phyloP scores from a whole-genome alignment of 2,329 filamentous ascomycete genomes.

The Penicillium glabrum region DNA sequence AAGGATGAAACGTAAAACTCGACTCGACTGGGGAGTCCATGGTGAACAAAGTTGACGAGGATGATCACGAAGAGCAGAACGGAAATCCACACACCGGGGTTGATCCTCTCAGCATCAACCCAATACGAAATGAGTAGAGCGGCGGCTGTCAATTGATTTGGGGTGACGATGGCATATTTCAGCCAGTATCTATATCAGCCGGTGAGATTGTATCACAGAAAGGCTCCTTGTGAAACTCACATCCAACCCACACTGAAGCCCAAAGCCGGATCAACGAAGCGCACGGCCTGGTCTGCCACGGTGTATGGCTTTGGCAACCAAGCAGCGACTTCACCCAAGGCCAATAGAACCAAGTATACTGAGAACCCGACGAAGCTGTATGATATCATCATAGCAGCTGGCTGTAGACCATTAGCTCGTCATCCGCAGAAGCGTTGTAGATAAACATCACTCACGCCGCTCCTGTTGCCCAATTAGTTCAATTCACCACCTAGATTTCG shows the following conservation, averaged over 20 bases:
- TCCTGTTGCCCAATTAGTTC: slow-evolving; percentile 18
- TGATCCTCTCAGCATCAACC: slow-evolving; percentile 63
- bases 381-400: slow-evolving; percentile 37
- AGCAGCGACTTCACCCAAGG: slow-evolving; percentile 76
- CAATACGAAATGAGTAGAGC: slow-evolving; percentile 77
- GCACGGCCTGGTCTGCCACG: slow-evolving; percentile 74
- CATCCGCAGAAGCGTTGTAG: neutral
- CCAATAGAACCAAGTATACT: slow-evolving; percentile 75
- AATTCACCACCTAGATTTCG: neutral
- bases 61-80: slow-evolving; percentile 64
- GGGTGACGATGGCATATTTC: slow-evolving; percentile 80
- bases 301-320: slow-evolving; percentile 75
- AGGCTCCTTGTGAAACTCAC: slow-evolving; percentile 36
- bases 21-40: slow-evolving; percentile 67
- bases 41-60: slow-evolving; percentile 65
- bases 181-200: slow-evolving; percentile 51
- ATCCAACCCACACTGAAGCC: slow-evolving; percentile 75
- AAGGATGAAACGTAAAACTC: slow-evolving; percentile 58
- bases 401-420: slow-evolving; percentile 19
- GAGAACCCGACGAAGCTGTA: slow-evolving; percentile 46
- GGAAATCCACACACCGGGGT: slow-evolving; percentile 75
- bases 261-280: slow-evolving; percentile 76
- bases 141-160: slow-evolving; percentile 78
- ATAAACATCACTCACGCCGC: slow-evolving; percentile 24
- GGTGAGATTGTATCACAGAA: neutral